phyloP scores from a whole-genome alignment of 2,329 filamentous ascomycete species.

The Sphaerulina populicola region DNA sequence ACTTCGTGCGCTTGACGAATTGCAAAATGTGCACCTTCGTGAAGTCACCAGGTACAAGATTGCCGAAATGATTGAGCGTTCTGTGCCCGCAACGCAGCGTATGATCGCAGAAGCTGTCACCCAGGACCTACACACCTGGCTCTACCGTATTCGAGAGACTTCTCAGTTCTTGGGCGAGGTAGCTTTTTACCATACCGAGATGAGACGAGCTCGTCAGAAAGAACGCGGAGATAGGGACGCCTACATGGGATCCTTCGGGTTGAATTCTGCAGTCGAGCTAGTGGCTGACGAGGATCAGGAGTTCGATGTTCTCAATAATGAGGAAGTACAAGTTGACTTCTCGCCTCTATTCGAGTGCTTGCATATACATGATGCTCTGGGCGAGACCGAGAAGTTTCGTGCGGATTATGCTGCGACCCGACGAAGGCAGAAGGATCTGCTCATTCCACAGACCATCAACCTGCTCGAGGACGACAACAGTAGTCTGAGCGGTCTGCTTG shows the following conservation, averaged over 20 bases:
- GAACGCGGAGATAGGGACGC: conserved; percentile 68
- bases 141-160: conserved; percentile 88
- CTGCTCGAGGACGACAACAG: conserved; percentile 74
- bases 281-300: conserved; percentile 93
- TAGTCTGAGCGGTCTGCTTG: conserved; percentile 79
- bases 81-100: conserved; percentile 84
- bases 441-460: conserved; percentile 68
- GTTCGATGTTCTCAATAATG: conserved; percentile 90
- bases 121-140: conserved; percentile 92
- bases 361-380: conserved; percentile 91
- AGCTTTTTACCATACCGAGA: conserved; percentile 90
- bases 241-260: conserved; percentile 72
- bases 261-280: conserved; percentile 92
- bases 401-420: conserved; percentile 87
- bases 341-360: conserved; percentile 88
- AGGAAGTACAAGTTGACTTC: conserved; percentile 90
- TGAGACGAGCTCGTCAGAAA: conserved; percentile 73
- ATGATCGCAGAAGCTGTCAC: conserved; percentile 94
- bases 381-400: conserved; percentile 84
- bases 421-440: conserved; percentile 80
- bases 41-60: conserved; percentile 92
- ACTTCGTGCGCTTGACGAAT: conserved; percentile 83
- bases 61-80: conserved; percentile 90
- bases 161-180: conserved; percentile 95
- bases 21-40: conserved; percentile 92